Evolutionary conservation across 140 eudicot species (phyloP).

Genomic region (Oenanthe javanica): DNA sequence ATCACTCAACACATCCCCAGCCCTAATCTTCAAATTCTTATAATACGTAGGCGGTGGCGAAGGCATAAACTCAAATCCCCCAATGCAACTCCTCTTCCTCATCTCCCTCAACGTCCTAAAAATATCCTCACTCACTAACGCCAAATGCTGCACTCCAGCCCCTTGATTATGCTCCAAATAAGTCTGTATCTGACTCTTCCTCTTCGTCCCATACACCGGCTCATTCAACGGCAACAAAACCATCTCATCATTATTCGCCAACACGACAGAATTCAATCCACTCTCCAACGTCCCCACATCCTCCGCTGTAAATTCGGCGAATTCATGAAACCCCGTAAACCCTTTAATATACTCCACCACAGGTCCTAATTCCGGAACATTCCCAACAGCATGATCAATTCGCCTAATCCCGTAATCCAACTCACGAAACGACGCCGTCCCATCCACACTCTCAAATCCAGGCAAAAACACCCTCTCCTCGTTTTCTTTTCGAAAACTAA

Average conservation of each 20-base stretch:
- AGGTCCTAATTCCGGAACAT: slow-evolving; percentile 53
- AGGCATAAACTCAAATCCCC: slow-evolving; percentile 95
- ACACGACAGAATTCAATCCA: slow-evolving; percentile 60
- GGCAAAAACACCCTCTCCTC: slow-evolving; percentile 32
- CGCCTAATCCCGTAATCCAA: slow-evolving; percentile 29
- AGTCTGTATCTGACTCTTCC: slow-evolving; percentile 91
- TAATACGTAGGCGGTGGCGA: slow-evolving; percentile 76
- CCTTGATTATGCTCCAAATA: slow-evolving; percentile 91
- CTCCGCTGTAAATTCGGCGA: slow-evolving; percentile 60
- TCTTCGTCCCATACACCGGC: slow-evolving; percentile 66
- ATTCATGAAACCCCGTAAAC: slow-evolving; percentile 76
- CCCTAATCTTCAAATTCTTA: slow-evolving; percentile 55
- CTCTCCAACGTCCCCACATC: slow-evolving; percentile 90
- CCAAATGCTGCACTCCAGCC: slow-evolving; percentile 84
- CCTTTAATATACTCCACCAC: slow-evolving; percentile 51
- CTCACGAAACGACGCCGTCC: slow-evolving; percentile 3
- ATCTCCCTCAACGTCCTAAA: slow-evolving; percentile 77
- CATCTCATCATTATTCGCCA: slow-evolving; percentile 60
- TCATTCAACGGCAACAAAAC: slow-evolving; percentile 66
- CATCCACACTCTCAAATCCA: slow-evolving; percentile 38
- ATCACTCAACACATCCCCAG: slow-evolving; percentile 59
- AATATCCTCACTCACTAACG: slow-evolving; percentile 59
- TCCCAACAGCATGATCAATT: slow-evolving; percentile 75
- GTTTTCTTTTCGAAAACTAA: slow-evolving; percentile 22
- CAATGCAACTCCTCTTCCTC: slow-evolving; percentile 52